Conservation (phyloP, 352 stramenopile species). For the Phytophthora pinifolia region DNA sequence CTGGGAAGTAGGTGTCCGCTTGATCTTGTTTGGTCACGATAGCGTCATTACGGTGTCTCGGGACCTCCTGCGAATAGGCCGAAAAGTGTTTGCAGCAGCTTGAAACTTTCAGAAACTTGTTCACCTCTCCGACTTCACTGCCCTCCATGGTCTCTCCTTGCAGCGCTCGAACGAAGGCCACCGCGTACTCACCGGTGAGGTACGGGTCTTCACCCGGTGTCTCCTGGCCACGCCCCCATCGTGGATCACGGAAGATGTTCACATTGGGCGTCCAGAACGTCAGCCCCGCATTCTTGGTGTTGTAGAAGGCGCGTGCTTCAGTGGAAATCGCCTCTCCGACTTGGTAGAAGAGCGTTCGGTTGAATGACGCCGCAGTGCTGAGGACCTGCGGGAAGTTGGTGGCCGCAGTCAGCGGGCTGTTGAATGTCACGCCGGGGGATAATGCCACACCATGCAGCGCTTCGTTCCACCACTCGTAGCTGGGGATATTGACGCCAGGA, state of each 20-base stretch:
- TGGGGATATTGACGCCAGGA: slow-evolving; percentile 38
- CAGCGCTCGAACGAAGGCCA: slow-evolving; percentile 80
- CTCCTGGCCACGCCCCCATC: slow-evolving; percentile 91
- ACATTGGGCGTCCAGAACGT: slow-evolving; percentile 94
- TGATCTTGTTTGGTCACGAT: slow-evolving; percentile 88
- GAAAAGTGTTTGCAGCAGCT: slow-evolving; percentile 94
- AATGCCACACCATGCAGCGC: slow-evolving; percentile 83
- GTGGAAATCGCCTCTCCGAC: slow-evolving; percentile 82
- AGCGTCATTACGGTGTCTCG: slow-evolving; percentile 86
- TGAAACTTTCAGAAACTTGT: slow-evolving; percentile 71
- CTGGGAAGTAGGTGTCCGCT: slow-evolving; percentile 88
- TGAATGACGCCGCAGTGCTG: slow-evolving; percentile 80
- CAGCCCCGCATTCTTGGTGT: slow-evolving; percentile 69
- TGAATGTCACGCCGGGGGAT: slow-evolving; percentile 69
- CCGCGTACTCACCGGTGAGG: slow-evolving; percentile 84
- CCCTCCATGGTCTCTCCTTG: slow-evolving; percentile 64
- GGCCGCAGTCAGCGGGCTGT: slow-evolving; percentile 49
- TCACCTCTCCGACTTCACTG: neutral
- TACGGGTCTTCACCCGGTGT: slow-evolving; percentile 91
- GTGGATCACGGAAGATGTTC: slow-evolving; percentile 92
- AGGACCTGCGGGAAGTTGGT: slow-evolving; percentile 91
- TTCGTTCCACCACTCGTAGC: slow-evolving; percentile 91
- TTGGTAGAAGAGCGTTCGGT: slow-evolving; percentile 78
- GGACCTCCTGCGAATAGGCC: slow-evolving; percentile 83
- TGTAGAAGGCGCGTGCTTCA: slow-evolving; percentile 84